Percentiles rank a stretch among this genome's conserved stretches.
Evolutionary conservation across 306 rosid species (phyloP).

Genomic region (Adenanthera pavonina): DNA sequence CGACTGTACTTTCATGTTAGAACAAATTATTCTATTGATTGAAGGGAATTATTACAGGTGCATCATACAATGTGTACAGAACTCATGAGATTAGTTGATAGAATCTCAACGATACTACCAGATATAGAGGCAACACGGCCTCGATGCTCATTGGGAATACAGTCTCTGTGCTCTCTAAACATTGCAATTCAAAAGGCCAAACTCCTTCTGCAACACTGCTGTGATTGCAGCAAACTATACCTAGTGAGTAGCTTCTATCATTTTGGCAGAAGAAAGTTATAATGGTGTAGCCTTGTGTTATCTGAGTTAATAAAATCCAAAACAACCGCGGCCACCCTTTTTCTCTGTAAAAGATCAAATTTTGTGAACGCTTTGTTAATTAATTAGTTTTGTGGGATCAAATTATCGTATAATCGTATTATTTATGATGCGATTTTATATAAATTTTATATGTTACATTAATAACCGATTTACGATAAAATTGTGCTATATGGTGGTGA

Average conservation of each 20-base stretch:
- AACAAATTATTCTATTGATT: conserved; percentile 28
- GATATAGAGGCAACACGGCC: conserved; percentile 81
- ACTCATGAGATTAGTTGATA: conserved; percentile 59
- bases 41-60: conserved; percentile 58
- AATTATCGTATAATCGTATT: no score
- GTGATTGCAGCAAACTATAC: conserved; percentile 83
- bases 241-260: conserved; percentile 62
- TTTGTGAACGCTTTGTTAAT: background rate
- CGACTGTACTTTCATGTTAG: conserved; percentile 26
- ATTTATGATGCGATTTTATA: no score
- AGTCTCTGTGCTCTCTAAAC: conserved; percentile 63
- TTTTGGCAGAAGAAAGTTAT: conserved; percentile 17
- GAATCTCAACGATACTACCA: conserved; percentile 62
- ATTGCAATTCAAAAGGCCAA: conserved; percentile 60
- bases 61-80: conserved; percentile 68
- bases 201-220: conserved; percentile 60
- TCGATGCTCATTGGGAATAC: conserved; percentile 68
- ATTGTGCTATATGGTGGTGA: background rate
- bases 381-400: no score
- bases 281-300: conserved; percentile 23
- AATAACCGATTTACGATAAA: background rate
- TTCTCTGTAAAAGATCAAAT: background rate
- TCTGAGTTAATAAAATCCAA: conserved; percentile 2
- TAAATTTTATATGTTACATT: no score
- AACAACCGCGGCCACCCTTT: conserved; percentile 21